Conservation (phyloP, 2,329 filamentous ascomycete genomes). For the Bretziella fagacearum region DNA sequence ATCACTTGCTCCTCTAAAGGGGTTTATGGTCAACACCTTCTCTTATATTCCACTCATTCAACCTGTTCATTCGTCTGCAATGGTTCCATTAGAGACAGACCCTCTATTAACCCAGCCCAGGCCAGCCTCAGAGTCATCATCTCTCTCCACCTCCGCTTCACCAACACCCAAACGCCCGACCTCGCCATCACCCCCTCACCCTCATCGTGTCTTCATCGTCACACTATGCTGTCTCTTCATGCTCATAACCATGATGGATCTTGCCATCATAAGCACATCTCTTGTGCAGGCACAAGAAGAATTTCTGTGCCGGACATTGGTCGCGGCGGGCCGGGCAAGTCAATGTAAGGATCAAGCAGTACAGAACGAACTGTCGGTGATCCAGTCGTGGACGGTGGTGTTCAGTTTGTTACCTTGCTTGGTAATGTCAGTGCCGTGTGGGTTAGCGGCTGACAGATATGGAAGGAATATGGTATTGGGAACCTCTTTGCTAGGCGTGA, state of each 20-base stretch:
- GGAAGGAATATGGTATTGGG: constrained; percentile 15
- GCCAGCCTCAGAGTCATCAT: background rate
- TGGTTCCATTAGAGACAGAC: constrained; percentile 3
- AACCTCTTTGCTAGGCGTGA: constrained; percentile 14
- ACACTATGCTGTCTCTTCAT: constrained; percentile 13
- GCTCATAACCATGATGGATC: constrained; percentile 10
- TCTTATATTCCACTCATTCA: background rate
- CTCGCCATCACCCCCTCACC: background rate
- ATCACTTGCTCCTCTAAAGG: too few species aligned
- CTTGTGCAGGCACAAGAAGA: constrained; percentile 13
- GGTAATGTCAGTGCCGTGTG: constrained; percentile 16
- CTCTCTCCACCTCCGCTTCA: background rate
- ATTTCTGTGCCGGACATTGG: constrained; percentile 9
- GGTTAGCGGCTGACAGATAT: constrained; percentile 16
- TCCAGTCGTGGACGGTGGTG: constrained; percentile 16
- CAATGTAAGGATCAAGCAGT: constrained; percentile 16
- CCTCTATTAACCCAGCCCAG: background rate
- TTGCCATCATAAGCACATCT: constrained; percentile 14
- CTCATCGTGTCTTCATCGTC: background rate
- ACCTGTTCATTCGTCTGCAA: too few species aligned
- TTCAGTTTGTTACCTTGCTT: constrained; percentile 16
- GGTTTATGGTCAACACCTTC: too few species aligned
- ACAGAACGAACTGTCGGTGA: constrained; percentile 17
- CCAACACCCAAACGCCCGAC: too few species aligned
- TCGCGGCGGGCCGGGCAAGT: background rate